These are phyloP conservation scores for Hemileccinum rubropunctum DNA, from an alignment of 768 basidiomycete genomes.

Conservation along the genomic window DNA sequence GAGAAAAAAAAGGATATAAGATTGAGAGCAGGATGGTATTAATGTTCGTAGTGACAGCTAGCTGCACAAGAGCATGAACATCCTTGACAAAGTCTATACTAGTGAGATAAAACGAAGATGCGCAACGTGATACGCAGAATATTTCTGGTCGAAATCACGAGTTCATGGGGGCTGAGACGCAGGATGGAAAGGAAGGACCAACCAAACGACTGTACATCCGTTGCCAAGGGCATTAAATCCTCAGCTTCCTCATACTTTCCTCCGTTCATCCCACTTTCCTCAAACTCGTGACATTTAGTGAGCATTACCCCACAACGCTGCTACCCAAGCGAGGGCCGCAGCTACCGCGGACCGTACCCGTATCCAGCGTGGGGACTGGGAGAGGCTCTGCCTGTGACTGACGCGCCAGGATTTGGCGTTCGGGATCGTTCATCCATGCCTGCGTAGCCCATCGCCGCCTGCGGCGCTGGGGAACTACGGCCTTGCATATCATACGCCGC, in stretches of 20 bases:
- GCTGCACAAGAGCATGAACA: constrained; percentile 14
- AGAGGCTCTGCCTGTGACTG: constrained; percentile 33
- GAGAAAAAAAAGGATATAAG: neutral
- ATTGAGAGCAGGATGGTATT: constrained; percentile 10
- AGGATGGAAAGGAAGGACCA: constrained; percentile 9
- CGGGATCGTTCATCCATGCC: constrained; percentile 27
- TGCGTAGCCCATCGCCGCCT: constrained; percentile 38
- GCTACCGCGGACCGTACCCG: constrained; percentile 35
- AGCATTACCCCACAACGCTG: neutral
- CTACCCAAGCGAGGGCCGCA: neutral
- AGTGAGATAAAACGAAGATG: constrained; percentile 18
- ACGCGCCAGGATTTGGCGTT: constrained; percentile 25
- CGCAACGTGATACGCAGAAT: constrained; percentile 8
- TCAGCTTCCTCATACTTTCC: constrained; percentile 13
- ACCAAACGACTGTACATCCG: constrained; percentile 29
- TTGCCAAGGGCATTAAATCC: constrained; percentile 15
- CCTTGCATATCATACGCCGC: constrained; percentile 37
- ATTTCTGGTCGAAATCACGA: constrained; percentile 11
- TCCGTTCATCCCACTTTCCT: constrained; percentile 4
- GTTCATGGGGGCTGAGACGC: constrained; percentile 8
- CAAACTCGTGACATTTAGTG: constrained; percentile 11
- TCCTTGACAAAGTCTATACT: constrained; percentile 24
- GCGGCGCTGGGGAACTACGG: constrained; percentile 41
- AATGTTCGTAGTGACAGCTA: constrained; percentile 14
- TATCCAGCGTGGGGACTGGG: constrained; percentile 50